Conservation (phyloP, 1,284 basidiomycete genomes). For the Ustilago vetiveriae region DNA sequence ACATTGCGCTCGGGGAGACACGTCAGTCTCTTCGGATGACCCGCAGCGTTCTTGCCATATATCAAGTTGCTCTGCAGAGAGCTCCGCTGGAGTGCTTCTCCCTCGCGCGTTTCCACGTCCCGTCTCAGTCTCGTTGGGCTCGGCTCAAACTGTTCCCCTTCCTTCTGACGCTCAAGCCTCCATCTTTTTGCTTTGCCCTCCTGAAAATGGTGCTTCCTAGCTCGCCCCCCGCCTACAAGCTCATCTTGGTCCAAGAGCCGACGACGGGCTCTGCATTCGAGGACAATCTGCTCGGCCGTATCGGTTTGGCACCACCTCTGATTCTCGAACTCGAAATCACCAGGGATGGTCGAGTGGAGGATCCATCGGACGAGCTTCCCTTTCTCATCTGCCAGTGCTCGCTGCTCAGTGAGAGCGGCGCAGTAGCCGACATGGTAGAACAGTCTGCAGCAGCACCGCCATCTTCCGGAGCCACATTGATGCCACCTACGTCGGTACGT, state of each 20-base stretch:
- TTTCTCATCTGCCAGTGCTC: slow-evolving; percentile 53
- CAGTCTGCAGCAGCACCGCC: background rate
- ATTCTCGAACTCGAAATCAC: slow-evolving; percentile 43
- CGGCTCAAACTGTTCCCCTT: background rate
- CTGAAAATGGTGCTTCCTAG: slow-evolving; percentile 15
- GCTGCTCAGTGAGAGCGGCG: slow-evolving; percentile 34
- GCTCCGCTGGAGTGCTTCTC: no score
- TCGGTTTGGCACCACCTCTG: slow-evolving; percentile 51
- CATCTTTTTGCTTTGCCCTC: background rate
- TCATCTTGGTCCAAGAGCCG: slow-evolving; percentile 46
- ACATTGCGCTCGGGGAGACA: no score
- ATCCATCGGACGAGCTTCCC: slow-evolving; percentile 35
- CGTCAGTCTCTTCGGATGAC: no score
- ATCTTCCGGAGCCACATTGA: background rate
- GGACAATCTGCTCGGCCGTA: slow-evolving; percentile 43
- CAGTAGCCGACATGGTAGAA: slow-evolving; percentile 36
- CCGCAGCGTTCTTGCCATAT: no score
- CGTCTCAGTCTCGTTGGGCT: background rate
- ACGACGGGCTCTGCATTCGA: slow-evolving; percentile 50
- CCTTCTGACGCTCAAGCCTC: background rate
- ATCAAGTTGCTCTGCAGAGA: no score
- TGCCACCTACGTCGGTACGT: slow-evolving; percentile 10
- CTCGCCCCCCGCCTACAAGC: slow-evolving; percentile 16
- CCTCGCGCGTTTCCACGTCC: no score
- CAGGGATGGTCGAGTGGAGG: slow-evolving; percentile 13